Base-by-base conservation (phyloP, 371 early-diverging fungal genomes). In the Rhizomucor miehei region DNA sequence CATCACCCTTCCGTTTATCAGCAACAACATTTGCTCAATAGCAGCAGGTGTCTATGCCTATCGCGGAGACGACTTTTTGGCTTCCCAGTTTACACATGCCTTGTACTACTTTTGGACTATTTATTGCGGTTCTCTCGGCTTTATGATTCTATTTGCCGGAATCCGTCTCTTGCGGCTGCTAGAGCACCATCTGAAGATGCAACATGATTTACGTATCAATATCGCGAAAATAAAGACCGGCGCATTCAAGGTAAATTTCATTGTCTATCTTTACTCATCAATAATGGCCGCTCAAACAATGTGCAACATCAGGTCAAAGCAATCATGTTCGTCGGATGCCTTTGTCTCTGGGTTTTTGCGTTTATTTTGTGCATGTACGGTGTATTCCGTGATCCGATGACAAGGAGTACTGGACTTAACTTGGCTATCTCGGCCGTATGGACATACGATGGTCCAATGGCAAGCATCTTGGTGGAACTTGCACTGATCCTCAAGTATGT, bases 21-120 rank as follows among this genome's bases (percentile, higher is more conserved):
- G 66, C n/a, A 74, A 74, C 34, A 74, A 71, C 43, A 51, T 64
- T 13, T 64, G 61, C 24, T 59, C 65, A 1, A 54, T 74, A 44
- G 48, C 49, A 14, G 62, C 68, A 11, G 66, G 68, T 3, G 40
- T 66, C 3, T 70, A 54, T 55, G 71, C 75, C 29, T 44, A 64
- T 23, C 56, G 45, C 25, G 63, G 63, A 2, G 52, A 74, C 12
- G 41, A 54, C 11, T 36, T 2, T 5, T 44, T 44, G 21, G 68
- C 71, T 1, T 57, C 54, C 16, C 37, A 60, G 3, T 71, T 66
- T 40, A 66, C 69, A 2, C 50, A 57, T n/a, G 51, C 51, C 1
- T 48, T 67, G 21, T 71, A 68, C 17, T 60, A 49, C 25, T 44
- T 71, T 14, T 74, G 75, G 73, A 52, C 65, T 17, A 16, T 60